A percentile compares a stretch with the other conserved stretches of the same genome.
Conservation (phyloP, 2,329 filamentous ascomycete species). For the Teratosphaeria pseudoeucalypti region DNA sequence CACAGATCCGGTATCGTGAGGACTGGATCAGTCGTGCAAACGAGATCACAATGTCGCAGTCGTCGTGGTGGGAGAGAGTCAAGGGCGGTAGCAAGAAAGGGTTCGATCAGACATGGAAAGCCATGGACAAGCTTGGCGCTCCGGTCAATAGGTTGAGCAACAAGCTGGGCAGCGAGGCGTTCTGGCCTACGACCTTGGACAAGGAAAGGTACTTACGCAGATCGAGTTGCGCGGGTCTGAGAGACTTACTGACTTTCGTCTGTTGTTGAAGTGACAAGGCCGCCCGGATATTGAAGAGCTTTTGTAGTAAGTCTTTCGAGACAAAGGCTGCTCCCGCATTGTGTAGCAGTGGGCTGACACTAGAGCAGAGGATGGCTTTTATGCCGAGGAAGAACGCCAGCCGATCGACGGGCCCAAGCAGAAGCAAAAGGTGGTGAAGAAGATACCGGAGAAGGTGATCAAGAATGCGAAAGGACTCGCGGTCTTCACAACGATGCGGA, state of each 20-base stretch:
- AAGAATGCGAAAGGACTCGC: constrained; percentile 81
- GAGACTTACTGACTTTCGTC: background rate
- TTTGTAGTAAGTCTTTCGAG: constrained; percentile 57
- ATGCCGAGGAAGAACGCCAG: constrained; percentile 44
- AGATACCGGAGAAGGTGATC: constrained; percentile 76
- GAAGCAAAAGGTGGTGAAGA: constrained; percentile 60
- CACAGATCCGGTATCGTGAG: background rate
- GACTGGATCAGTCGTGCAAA: background rate
- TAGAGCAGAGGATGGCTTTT: constrained; percentile 54
- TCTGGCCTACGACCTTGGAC: constrained; percentile 78
- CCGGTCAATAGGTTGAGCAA: constrained; percentile 76
- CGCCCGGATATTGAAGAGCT: constrained; percentile 77
- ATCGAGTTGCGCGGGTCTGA: background rate
- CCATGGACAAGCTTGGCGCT: constrained; percentile 52
- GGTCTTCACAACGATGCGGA: constrained; percentile 93
- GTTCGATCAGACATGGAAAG: constrained; percentile 63
- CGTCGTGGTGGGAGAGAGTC: constrained; percentile 43
- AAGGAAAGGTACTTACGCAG: constrained; percentile 47
- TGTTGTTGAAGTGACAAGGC: constrained; percentile 64
- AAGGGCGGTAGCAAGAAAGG: constrained; percentile 51
- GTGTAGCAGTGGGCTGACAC: constrained; percentile 3
- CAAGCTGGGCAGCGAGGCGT: constrained; percentile 69
- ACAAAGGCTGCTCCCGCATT: background rate
- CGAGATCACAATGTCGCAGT: constrained; percentile 10
- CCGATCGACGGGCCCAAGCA: constrained; percentile 42